Evolutionary conservation across 768 basidiomycete genomes (phyloP), one percentile per base, ranked within the genome.

Genomic region (Russula virescens): DNA sequence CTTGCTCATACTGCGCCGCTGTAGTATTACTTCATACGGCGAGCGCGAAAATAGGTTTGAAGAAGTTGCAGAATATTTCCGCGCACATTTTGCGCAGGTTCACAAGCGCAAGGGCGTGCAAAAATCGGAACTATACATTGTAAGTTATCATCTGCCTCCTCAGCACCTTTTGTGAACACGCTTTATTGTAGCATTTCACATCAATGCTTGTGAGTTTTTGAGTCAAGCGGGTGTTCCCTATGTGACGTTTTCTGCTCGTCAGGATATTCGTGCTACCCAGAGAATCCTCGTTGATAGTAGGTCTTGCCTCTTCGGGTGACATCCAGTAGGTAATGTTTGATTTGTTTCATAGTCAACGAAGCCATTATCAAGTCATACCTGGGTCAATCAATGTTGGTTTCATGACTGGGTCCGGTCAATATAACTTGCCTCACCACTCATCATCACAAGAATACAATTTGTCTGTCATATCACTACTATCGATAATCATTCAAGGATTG

Each of bases 81-180:
- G 83, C n/a, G 81, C 86, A n/a, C 91, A 92, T 71, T 93, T 93
- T 69, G 75, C 85, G 28, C 87, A 89, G 65, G 84, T 85, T 13
- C 88, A 92, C 71, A 80, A 81, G 68, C 80, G 82, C 66, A 85
- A 85, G 63, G 87, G 89, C 69, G 71, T 73, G 62, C 70, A 79
- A 19, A 78, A 78, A 60, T 80, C 89, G 48, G 79, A 79, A 52
- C 75, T 91, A 19, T 90, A 84, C 70, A 79, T 83, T 51, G 86
- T 88, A 68, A 72, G 86, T 82, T 7, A 16, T n/a, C 43, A 10
- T 48, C 18, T 69, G 55, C 57, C 64, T 62, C 28, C 40, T 52
- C 9, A 31, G 48, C 45, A 19, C 14, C 23, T 13, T 49, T 45
- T 40, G 63, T 50, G 43, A 65, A 21, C 49, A 26, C 45, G 21